Percentiles rank a stretch among this genome's conserved stretches.
phyloP scores from a whole-genome alignment of 768 basidiomycete genomes.

The Hericium rajendrae region DNA sequence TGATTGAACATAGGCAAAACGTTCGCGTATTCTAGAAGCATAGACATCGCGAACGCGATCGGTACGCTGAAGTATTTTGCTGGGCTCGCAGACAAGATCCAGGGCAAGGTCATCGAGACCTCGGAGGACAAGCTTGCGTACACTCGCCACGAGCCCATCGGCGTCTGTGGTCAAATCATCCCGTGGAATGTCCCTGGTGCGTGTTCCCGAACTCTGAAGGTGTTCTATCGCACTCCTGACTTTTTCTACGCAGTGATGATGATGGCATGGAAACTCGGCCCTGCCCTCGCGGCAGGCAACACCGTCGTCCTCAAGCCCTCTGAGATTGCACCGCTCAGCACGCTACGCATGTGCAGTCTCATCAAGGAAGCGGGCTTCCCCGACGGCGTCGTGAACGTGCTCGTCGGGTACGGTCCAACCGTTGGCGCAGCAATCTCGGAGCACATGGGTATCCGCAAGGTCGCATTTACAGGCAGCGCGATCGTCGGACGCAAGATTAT shows the following conservation, averaged over 20 bases:
- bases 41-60: slow-evolving; percentile 40
- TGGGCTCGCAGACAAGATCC: slow-evolving; percentile 84
- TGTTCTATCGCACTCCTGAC: not conserved
- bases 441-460: slow-evolving; percentile 53
- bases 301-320: slow-evolving; percentile 55
- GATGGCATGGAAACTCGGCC: slow-evolving; percentile 53
- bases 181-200: slow-evolving; percentile 57
- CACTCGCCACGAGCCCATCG: slow-evolving; percentile 53
- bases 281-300: slow-evolving; percentile 57
- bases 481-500: slow-evolving; percentile 54
- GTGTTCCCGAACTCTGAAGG: slow-evolving; percentile 1
- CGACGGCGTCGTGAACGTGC: slow-evolving; percentile 51
- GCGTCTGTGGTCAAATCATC: slow-evolving; percentile 49
- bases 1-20: slow-evolving; percentile 33
- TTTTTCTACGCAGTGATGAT: slow-evolving; percentile 30
- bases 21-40: slow-evolving; percentile 34
- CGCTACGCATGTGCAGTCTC: slow-evolving; percentile 35
- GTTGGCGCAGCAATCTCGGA: slow-evolving; percentile 49
- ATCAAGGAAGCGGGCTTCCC: slow-evolving; percentile 53
- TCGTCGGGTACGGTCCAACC: slow-evolving; percentile 43
- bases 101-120: slow-evolving; percentile 67
- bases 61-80: slow-evolving; percentile 66
- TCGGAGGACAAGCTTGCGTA: slow-evolving; percentile 39
- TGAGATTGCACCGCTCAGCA: slow-evolving; percentile 53
- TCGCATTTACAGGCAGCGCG: slow-evolving; percentile 69